A percentile compares a stretch with the other conserved stretches of the same genome.
These are phyloP conservation scores for Tylopilus cervinicoccineus DNA, from an alignment of 768 basidiomycete genomes.

Conservation along the genomic window DNA sequence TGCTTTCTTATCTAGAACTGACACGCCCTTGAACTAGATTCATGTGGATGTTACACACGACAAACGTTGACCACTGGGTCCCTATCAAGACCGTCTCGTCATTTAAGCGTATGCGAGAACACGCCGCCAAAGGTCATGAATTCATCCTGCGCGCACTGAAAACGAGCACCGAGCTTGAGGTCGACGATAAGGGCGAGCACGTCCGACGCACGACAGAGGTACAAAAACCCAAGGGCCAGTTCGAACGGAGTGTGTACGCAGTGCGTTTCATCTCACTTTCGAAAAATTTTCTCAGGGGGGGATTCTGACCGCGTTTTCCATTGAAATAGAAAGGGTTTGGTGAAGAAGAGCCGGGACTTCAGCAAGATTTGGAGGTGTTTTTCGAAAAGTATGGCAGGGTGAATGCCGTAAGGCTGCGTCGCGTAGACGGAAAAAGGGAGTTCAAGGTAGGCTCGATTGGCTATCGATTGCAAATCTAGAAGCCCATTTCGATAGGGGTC, in stretches of 20 bases:
- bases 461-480: not conserved
- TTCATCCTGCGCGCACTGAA: constrained; percentile 72
- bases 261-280: constrained; percentile 46
- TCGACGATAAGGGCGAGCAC: constrained; percentile 68
- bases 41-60: constrained; percentile 89
- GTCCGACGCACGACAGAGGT: constrained; percentile 74
- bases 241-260: constrained; percentile 84
- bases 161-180: constrained; percentile 54
- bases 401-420: constrained; percentile 84
- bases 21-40: constrained; percentile 49
- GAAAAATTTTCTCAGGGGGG: not conserved
- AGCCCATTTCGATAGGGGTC: constrained; percentile 58
- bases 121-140: constrained; percentile 50
- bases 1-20: not conserved
- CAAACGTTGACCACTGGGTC: constrained; percentile 85
- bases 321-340: constrained; percentile 80
- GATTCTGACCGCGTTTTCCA: not conserved
- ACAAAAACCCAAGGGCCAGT: constrained; percentile 71
- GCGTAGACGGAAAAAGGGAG: constrained; percentile 69
- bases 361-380: constrained; percentile 73
- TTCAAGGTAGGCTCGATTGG: constrained; percentile 67
- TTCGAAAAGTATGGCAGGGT: constrained; percentile 74
- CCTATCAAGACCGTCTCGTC: constrained; percentile 82
- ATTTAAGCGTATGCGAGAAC: constrained; percentile 93
- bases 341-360: constrained; percentile 57